Base-by-base conservation (phyloP, 192 early-diverging fungal species). In the Mortierella alpina region DNA sequence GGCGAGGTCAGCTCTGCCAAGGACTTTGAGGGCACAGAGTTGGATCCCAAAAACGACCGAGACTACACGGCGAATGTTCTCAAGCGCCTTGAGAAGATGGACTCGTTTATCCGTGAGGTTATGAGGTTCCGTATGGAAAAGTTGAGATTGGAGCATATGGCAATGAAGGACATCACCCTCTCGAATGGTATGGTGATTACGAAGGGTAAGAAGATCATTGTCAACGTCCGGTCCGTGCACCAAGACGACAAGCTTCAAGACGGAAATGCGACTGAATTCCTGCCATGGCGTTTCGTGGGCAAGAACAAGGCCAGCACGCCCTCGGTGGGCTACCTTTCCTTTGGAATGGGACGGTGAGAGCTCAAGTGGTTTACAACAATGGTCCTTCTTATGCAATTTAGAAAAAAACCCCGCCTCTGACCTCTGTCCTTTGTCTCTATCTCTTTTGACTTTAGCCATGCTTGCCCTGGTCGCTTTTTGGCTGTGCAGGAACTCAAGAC, bases 331-430 rank as follows among this genome's bases (percentile, higher is more conserved):
- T 83, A 64, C 56, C 48, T 86, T 41, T 15, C 47, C 8, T 83
- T 79, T 64, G 83, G 83, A 45, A 84, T 86, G 62, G 85, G 85
- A 73, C 74, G 71, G 84, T 85, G 75, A 71, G 70, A 18, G 31
- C 3, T 31, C 31, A 61, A 14, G 31, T 20, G 9, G 10, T 69
- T 1, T 52, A 1, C 11, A 12, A 22, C 6, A 1, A 42, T 57
- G 46, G 23, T 68, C 23, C 18, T 40, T 13, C 20, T 31, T 31
- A 5, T 14, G 44, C 41, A 14, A 7, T 53, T 15, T 18, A 18
- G 4, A 48, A 4, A 8, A 4, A 17, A 41, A 7, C 47, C 12
- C 47, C 12, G n/a, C n/a, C 31, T 31, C 10, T 12, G 1, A 10
- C 1, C 7, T 4, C 46, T 31, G 17, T 59, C 10, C 18, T 20